Evolutionary conservation across 129 eudicot genomes (phyloP).

Genomic region (Solidago caesia): DNA sequence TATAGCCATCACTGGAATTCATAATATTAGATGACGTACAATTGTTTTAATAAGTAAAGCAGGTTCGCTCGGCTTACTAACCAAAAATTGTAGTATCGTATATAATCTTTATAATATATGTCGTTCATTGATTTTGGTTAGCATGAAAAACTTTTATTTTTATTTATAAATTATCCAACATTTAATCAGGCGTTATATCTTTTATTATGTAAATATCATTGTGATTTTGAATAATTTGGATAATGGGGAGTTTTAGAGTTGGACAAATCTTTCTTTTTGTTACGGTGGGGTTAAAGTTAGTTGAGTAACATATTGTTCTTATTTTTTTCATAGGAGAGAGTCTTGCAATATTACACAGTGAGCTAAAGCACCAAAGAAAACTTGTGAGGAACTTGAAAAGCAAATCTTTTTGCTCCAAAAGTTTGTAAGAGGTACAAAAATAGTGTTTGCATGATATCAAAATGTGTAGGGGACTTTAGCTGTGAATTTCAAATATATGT

Average conservation of each 20-base stretch:
- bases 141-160: neutral
- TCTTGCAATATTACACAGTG: constrained; percentile 71
- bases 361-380: constrained; percentile 87
- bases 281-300: neutral
- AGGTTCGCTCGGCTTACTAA: too few relatives aligned
- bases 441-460: too few relatives aligned
- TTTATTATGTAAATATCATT: neutral
- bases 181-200: neutral
- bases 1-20: too few relatives aligned
- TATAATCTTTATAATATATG: neutral
- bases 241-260: neutral
- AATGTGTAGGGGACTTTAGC: too few relatives aligned
- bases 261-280: neutral
- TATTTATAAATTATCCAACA: neutral
- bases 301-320: constrained; percentile 16
- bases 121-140: neutral
- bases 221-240: too few relatives aligned
- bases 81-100: neutral
- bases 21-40: too few relatives aligned
- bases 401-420: constrained; percentile 90
- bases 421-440: constrained; percentile 74
- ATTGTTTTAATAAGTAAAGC: too few relatives aligned
- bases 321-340: constrained; percentile 56
- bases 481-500: too few relatives aligned
- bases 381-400: constrained; percentile 79